A percentile compares a stretch with the other conserved stretches of the same genome.
phyloP scores from a whole-genome alignment of 192 early-diverging fungal species.

The Mortierella alpina region DNA sequence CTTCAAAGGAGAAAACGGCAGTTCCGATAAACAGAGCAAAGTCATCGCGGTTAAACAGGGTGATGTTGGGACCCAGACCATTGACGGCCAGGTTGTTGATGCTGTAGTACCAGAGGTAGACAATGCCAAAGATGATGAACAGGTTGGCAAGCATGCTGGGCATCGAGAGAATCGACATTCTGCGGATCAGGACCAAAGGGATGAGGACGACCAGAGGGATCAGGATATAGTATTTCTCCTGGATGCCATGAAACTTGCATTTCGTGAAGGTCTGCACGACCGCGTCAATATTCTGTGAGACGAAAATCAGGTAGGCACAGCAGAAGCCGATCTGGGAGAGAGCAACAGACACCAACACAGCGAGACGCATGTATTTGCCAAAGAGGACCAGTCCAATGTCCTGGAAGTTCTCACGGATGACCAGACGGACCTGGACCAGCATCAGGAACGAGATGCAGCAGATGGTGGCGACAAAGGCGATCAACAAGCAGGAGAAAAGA shows the following conservation, averaged over 20 bases:
- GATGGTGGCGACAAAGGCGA: slow-evolving; percentile 69
- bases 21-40: slow-evolving; percentile 94
- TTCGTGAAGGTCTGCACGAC: slow-evolving; percentile 77
- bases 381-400: slow-evolving; percentile 75
- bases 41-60: slow-evolving; percentile 75
- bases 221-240: slow-evolving; percentile 68
- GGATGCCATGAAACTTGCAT: slow-evolving; percentile 69
- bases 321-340: slow-evolving; percentile 85
- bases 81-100: slow-evolving; percentile 73
- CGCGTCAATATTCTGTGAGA: slow-evolving; percentile 87
- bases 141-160: slow-evolving; percentile 89
- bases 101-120: slow-evolving; percentile 83
- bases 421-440: slow-evolving; percentile 70
- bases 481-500: slow-evolving; percentile 65
- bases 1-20: slow-evolving; percentile 93
- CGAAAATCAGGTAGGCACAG: slow-evolving; percentile 92
- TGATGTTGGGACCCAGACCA: slow-evolving; percentile 68
- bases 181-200: slow-evolving; percentile 89
- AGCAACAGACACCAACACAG: slow-evolving; percentile 61
- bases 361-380: slow-evolving; percentile 68
- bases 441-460: slow-evolving; percentile 74
- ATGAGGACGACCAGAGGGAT: slow-evolving; percentile 81
- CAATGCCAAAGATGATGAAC: slow-evolving; percentile 89
- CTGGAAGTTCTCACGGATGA: slow-evolving; percentile 72
- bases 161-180: slow-evolving; percentile 86